Base-by-base conservation (phyloP, 768 basidiomycete genomes). In the Lactarius deliciosus region DNA sequence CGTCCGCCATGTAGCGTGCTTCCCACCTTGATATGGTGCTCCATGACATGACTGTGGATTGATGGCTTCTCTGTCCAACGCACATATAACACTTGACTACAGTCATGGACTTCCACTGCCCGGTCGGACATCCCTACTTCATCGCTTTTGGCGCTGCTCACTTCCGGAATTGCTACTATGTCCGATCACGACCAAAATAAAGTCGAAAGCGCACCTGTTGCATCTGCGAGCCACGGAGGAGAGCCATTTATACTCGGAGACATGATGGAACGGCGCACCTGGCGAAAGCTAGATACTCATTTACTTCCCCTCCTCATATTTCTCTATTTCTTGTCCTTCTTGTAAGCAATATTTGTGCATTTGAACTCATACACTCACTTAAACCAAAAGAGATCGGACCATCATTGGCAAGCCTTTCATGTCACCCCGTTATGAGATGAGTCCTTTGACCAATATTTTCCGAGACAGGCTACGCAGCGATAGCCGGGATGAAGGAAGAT, bases 401-500 rank as follows among this genome's bases (percentile, higher is more conserved):
- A 70, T 70, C 54, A 65, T 71, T 3, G 69, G 70, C 65, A 64
- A 2, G 58, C 34, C 20, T 16, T 40, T 38, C 13, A 6, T 10
- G 53, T 18, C 28, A 5, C 47, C 13, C 18, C 32, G 2, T 41
- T 6, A 22, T 50, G 25, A 20, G 4, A 34, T 7, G 25, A 25
- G 22, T 7, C 11, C 28, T 20, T 5, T 22, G 13, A 40, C 43
- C n/a, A 41, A 4, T 41, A 22, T 41, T 40, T 47, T 40, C 22
- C 10, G 8, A 43, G 22, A 50, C 50, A 71, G 70, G 63, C 32
- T 70, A 71, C 68, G 70, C 70, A 34, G 47, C 47, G 72, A 77
- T 84, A 30, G 82, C 82, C 9, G 81, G 81, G 20, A 77, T 83
- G 81, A 72, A 76, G 18, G 68, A 61, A 1, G 79, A 82, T 64